A percentile compares a stretch with the other conserved stretches of the same genome.
Evolutionary conservation across 73 alveolate species (phyloP).

Genomic region (Paramecium biaurelia): DNA sequence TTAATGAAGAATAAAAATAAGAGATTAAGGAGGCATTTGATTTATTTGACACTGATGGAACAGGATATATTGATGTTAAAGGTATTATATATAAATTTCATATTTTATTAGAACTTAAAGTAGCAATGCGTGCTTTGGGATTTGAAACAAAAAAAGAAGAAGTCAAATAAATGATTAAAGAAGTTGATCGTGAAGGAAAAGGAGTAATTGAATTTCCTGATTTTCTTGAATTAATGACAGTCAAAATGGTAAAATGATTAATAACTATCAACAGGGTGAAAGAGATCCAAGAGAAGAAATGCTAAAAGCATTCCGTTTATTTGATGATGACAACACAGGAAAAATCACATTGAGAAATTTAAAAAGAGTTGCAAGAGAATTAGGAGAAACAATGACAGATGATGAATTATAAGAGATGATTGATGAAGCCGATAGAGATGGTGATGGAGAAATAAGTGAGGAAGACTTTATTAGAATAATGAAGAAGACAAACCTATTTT

Average conservation of each 20-base stretch:
- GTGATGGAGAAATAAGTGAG: slow-evolving; percentile 87
- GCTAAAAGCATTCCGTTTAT: slow-evolving; percentile 81
- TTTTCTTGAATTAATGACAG: slow-evolving; percentile 82
- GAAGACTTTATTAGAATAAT: slow-evolving; percentile 13
- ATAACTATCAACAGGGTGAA: slow-evolving; percentile 65
- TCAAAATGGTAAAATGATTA: slow-evolving; percentile 68
- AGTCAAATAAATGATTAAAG: slow-evolving; percentile 84
- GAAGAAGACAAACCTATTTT: slow-evolving; percentile 11
- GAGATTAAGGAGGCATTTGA: slow-evolving; percentile 88
- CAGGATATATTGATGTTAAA: slow-evolving; percentile 95
- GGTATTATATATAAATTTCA: neutral
- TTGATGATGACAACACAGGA: slow-evolving; percentile 92
- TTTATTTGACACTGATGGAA: slow-evolving; percentile 85
- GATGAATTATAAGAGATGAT: slow-evolving; percentile 89
- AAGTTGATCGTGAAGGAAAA: slow-evolving; percentile 85
- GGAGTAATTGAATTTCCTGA: slow-evolving; percentile 90
- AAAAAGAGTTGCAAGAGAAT: slow-evolving; percentile 87
- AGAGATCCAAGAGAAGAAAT: slow-evolving; percentile 92
- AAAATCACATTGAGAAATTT: slow-evolving; percentile 86
- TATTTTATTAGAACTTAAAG: slow-evolving; percentile 84
- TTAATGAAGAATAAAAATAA: slow-evolving; percentile 81
- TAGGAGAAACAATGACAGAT: slow-evolving; percentile 90
- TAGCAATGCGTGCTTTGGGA: slow-evolving; percentile 99
- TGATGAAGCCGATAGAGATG: slow-evolving; percentile 93
- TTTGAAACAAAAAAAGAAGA: slow-evolving; percentile 99